Conservation (phyloP, 1,139 yeast genomes). For the Hemisphaericaspora xylofermentans region DNA sequence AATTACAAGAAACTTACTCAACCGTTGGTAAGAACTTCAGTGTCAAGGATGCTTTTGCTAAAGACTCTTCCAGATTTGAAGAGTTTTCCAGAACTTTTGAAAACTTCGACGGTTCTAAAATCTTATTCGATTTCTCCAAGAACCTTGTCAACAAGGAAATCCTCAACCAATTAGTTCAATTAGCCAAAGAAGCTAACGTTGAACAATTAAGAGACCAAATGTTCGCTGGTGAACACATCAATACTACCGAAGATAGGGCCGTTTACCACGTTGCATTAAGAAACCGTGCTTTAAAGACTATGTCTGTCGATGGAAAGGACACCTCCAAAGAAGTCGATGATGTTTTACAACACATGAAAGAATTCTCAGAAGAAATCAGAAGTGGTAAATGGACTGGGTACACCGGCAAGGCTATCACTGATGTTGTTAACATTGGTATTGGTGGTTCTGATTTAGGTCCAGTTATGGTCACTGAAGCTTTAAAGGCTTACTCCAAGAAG, state of each 20-base stretch:
- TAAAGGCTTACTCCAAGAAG: constrained; percentile 81
- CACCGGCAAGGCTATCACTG: constrained; percentile 91
- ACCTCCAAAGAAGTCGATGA: constrained; percentile 88
- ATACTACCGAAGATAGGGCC: constrained; percentile 94
- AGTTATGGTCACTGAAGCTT: constrained; percentile 98
- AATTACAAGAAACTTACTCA: constrained; percentile 70
- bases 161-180: constrained; percentile 59
- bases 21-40: constrained; percentile 63
- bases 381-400: constrained; percentile 96
- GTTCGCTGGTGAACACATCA: constrained; percentile 92
- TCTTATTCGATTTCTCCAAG: constrained; percentile 92
- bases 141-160: constrained; percentile 88
- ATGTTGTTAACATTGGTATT: constrained; percentile 95
- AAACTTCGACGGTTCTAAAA: constrained; percentile 83
- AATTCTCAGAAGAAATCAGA: constrained; percentile 84
- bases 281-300: constrained; percentile 78
- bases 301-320: constrained; percentile 86
- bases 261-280: constrained; percentile 95
- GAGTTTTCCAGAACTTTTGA: constrained; percentile 75
- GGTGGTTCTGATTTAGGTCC: constrained; percentile 99
- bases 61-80: constrained; percentile 71
- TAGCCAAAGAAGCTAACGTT: constrained; percentile 89
- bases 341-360: constrained; percentile 93
- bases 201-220: constrained; percentile 84
- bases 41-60: constrained; percentile 73